A percentile compares a stretch with the other conserved stretches of the same genome.
phyloP scores from a whole-genome alignment of 352 stramenopile genomes.

The Globisporangium rhizosaccharum region DNA sequence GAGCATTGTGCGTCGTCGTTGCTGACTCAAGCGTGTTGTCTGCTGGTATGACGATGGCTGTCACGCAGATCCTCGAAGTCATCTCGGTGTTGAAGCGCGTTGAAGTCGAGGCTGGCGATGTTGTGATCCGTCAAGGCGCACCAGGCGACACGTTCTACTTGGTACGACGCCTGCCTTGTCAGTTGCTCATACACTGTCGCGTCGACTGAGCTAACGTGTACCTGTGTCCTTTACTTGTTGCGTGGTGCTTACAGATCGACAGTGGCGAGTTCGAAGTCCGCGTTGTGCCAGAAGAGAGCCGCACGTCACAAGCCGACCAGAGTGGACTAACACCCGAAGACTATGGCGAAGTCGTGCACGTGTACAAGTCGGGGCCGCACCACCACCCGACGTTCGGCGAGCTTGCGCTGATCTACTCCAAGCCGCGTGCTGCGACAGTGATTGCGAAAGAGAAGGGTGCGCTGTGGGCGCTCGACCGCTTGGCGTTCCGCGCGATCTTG shows the following conservation, averaged over 20 bases:
- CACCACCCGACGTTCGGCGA: conserved; percentile 83
- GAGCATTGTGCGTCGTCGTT: not conserved
- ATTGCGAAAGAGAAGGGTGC: conserved; percentile 52
- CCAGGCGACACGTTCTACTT: conserved; percentile 93
- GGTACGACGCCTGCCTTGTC: conserved; percentile 26
- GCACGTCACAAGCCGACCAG: conserved; percentile 8
- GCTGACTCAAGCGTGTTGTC: not conserved
- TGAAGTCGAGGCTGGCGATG: conserved; percentile 73
- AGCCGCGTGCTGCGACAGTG: conserved; percentile 72
- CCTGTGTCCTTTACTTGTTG: not conserved
- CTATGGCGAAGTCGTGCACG: conserved; percentile 64
- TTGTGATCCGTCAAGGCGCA: conserved; percentile 91
- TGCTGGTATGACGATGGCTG: not conserved
- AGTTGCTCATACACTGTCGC: not conserved
- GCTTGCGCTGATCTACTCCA: conserved; percentile 85
- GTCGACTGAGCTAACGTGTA: not conserved
- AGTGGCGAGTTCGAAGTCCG: conserved; percentile 77
- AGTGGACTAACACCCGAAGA: conserved; percentile 17
- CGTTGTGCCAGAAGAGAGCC: conserved; percentile 31
- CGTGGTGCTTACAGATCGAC: conserved; percentile 39
- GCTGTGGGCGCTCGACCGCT: conserved; percentile 89
- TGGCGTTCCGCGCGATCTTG: conserved; percentile 92
- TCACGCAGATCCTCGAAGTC: conserved; percentile 65
- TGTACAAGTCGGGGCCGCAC: conserved; percentile 59
- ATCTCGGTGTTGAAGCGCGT: conserved; percentile 83